These are phyloP conservation scores for Leucocoprinus birnbaumii DNA, from an alignment of 768 basidiomycete genomes.

Conservation along the genomic window DNA sequence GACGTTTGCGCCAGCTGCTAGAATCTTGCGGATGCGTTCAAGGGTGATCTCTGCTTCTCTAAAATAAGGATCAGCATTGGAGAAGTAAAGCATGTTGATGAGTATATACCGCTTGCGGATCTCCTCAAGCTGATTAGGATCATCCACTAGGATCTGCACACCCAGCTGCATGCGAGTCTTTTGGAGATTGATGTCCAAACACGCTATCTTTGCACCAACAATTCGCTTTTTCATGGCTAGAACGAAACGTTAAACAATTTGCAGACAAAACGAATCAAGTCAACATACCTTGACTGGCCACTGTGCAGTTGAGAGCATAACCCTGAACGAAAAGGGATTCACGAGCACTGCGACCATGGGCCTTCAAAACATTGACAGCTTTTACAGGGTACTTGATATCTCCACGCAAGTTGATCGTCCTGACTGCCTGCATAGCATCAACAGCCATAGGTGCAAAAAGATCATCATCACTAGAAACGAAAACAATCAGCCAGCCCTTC, in stretches of 20 bases:
- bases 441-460: conserved; percentile 98
- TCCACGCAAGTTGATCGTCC: conserved; percentile 88
- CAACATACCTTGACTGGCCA: conserved; percentile 90
- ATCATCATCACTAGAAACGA: conserved; percentile 78
- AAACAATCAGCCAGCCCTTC: too few relatives aligned
- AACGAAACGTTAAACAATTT: not conserved
- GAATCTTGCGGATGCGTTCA: conserved; percentile 93
- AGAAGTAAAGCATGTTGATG: not conserved
- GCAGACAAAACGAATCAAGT: not conserved
- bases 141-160: conserved; percentile 94
- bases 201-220: conserved; percentile 93
- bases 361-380: conserved; percentile 97
- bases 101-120: conserved; percentile 81
- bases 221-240: conserved; percentile 97
- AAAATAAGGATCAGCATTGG: conserved; percentile 4
- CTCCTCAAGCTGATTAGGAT: conserved; percentile 94
- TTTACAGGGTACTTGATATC: conserved; percentile 99
- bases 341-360: conserved; percentile 92
- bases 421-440: conserved; percentile 97
- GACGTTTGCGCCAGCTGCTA: conserved; percentile 95
- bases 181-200: conserved; percentile 95
- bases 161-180: conserved; percentile 98
- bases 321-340: conserved; percentile 95
- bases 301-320: conserved; percentile 97
- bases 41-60: conserved; percentile 96